Base-by-base conservation (phyloP, 352 stramenopile genomes). In the Pythium phragmitis region DNA sequence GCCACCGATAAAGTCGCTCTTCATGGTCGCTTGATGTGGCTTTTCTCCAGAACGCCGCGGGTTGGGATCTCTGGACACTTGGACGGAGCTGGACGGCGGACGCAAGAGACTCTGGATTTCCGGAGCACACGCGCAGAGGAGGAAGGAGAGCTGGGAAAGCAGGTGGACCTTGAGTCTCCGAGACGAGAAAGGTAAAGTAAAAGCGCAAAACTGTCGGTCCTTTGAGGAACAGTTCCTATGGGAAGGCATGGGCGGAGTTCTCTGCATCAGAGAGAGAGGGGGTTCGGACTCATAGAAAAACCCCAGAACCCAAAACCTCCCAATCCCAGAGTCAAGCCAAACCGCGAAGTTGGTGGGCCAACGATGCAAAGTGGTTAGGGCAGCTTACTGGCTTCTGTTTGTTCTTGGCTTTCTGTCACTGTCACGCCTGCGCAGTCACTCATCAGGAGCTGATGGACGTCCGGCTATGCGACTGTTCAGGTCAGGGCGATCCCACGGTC, bases 1-100 rank as follows among this genome's bases (percentile, higher is more conserved):
- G 37, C 85, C 89, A 64, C 88, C 89, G 57, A 96, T 79, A 57
- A 89, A 73, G 63, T 87, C 80, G 72, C 70, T 87, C 72, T 85
- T 86, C 80, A 89, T 89, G 42, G 8, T 46, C 13, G 39, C 34
- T 8, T 46, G 39, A 19, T 46, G 26, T 28, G 39, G 39, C 39
- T 46, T 46, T 46, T n/a, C 39, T 13, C 39, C 1, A 7, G 34
- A 13, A 19, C 39, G 39, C 6, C 13, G 39, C 13, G 12, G 39
- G 39, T 46, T 16, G 39, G 39, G 39, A n/a, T 46, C 39, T 46
- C 39, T 46, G 39, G 39, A n/a, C 39, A 46, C 12, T 46, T 46
- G 39, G 39, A 59, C 19, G 52, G 21, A 7, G 39, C 39, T 46
- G 39, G 39, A 46, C 16, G 39, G 1, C 17, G 39, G 39, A 46